Percentiles rank a stretch among this genome's conserved stretches.
Evolutionary conservation across 2,329 filamentous ascomycete genomes (phyloP).

Genomic region (Cladosporium phlei): DNA sequence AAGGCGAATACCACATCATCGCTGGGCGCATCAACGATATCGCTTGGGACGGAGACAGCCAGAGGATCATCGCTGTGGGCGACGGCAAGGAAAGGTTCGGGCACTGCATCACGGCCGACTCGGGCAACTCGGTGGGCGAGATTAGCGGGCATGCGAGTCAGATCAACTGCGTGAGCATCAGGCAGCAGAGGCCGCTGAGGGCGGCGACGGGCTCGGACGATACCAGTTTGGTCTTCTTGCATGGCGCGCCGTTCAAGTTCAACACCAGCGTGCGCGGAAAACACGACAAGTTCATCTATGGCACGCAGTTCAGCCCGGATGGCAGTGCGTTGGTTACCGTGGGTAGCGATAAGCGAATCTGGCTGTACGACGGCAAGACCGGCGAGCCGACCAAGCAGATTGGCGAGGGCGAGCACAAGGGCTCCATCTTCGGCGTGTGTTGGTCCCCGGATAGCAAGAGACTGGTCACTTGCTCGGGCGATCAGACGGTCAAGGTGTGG

Average conservation of each 20-base stretch:
- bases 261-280: conserved; percentile 71
- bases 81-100: conserved; percentile 92
- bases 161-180: conserved; percentile 86
- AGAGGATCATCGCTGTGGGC: conserved; percentile 92
- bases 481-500: conserved; percentile 94
- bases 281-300: conserved; percentile 86
- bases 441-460: conserved; percentile 84
- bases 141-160: conserved; percentile 85
- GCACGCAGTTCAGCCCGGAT: conserved; percentile 83
- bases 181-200: conserved; percentile 82
- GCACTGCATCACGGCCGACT: conserved; percentile 90
- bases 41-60: conserved; percentile 95
- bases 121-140: conserved; percentile 92
- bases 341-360: conserved; percentile 86
- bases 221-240: conserved; percentile 82
- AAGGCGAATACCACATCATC: conserved; percentile 92
- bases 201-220: conserved; percentile 91
- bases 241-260: conserved; percentile 95
- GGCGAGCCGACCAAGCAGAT: conserved; percentile 76
- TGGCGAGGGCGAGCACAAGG: conserved; percentile 78
- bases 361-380: conserved; percentile 94
- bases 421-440: conserved; percentile 86
- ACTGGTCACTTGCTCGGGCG: conserved; percentile 86
- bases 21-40: conserved; percentile 93
- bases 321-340: conserved; percentile 78